Evolutionary conservation across 148 eudicot species (phyloP).

Genomic region (Spergularia bocconei): DNA sequence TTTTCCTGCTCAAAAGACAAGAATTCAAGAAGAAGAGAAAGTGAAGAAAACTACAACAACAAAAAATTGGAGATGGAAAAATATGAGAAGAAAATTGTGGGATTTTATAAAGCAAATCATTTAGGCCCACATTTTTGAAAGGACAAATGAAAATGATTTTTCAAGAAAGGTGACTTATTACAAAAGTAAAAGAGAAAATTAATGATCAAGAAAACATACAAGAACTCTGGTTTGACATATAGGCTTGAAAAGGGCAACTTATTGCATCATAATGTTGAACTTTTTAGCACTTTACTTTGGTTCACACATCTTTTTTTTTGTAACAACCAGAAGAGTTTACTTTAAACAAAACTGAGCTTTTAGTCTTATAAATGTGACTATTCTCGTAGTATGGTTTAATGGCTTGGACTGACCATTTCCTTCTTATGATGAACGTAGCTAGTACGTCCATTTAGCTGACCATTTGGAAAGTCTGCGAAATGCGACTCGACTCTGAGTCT

Average conservation of each 20-base stretch:
- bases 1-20: neutral
- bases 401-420: slow-evolving; percentile 17
- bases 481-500: neutral
- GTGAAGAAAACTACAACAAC: neutral
- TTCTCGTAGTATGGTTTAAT: neutral
- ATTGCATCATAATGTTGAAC: slow-evolving; percentile 15
- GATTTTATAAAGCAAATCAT: slow-evolving; percentile 19
- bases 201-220: neutral
- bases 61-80: neutral
- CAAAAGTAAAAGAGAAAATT: neutral
- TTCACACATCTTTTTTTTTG: slow-evolving; percentile 12
- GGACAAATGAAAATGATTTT: slow-evolving; percentile 11
- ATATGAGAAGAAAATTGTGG: slow-evolving; percentile 2
- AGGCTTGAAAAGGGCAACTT: slow-evolving; percentile 1
- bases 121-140: slow-evolving; percentile 23
- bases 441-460: neutral
- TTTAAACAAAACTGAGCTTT: neutral
- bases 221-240: slow-evolving; percentile 16
- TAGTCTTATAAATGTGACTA: neutral
- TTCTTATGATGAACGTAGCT: neutral
- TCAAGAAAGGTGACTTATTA: neutral
- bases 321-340: slow-evolving; percentile 5
- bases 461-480: neutral
- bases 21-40: neutral
- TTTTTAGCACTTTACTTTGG: neutral